These are phyloP conservation scores for Claviceps sp. DNA, from an alignment of 2,329 filamentous ascomycete genomes.

Conservation along the genomic window DNA sequence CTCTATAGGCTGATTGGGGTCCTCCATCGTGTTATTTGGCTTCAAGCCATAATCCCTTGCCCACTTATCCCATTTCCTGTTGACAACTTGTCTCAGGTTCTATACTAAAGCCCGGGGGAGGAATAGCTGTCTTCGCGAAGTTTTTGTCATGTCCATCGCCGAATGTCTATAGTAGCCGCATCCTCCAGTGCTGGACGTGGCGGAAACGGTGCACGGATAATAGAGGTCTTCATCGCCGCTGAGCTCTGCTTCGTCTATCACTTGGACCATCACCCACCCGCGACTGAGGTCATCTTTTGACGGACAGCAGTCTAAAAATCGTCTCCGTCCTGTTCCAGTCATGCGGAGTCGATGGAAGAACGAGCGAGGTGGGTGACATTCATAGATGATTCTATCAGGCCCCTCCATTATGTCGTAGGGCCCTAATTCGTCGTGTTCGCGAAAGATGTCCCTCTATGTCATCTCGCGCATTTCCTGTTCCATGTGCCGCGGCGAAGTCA, in stretches of 20 bases:
- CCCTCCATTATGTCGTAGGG: constrained; percentile 22
- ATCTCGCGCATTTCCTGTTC: constrained; percentile 33
- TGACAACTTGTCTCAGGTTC: background rate
- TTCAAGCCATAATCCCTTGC: background rate
- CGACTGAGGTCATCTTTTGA: constrained; percentile 3
- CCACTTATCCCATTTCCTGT: background rate
- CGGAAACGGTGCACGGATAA: background rate
- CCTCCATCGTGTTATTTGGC: background rate
- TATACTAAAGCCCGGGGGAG: background rate
- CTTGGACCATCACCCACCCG: constrained; percentile 7
- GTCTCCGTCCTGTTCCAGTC: background rate
- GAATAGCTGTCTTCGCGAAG: background rate
- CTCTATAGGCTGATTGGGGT: background rate
- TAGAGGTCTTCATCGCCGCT: background rate
- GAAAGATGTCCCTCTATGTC: constrained; percentile 30
- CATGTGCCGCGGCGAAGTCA: constrained; percentile 12
- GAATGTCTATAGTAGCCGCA: background rate
- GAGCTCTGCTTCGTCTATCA: background rate
- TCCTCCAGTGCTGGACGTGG: background rate
- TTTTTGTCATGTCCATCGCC: background rate
- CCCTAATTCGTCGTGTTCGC: constrained; percentile 13
- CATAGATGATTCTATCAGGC: constrained; percentile 11
- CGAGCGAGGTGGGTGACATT: constrained; percentile 1
- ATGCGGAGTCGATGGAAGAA: background rate
- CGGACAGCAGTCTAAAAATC: background rate